A percentile compares a stretch with the other conserved stretches of the same genome.
phyloP scores from a whole-genome alignment of 2,329 filamentous ascomycete genomes.

The Claviceps arundinis region DNA sequence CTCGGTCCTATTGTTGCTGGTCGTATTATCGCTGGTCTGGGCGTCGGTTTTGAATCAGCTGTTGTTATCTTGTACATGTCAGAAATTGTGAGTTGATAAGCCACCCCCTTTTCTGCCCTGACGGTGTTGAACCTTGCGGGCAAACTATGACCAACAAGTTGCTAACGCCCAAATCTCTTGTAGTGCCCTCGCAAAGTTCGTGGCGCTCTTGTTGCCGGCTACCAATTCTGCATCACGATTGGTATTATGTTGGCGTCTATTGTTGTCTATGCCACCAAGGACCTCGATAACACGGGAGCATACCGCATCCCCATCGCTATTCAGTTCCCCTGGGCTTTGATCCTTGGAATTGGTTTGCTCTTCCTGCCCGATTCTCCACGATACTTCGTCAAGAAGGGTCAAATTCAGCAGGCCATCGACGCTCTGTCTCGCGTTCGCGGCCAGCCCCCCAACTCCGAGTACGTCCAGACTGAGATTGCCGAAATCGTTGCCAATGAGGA shows the following conservation, averaged over 20 bases:
- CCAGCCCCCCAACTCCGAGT: conserved; percentile 58
- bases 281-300: conserved; percentile 46
- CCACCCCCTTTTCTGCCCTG: no score
- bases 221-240: conserved; percentile 74
- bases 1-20: conserved; percentile 56
- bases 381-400: conserved; percentile 70
- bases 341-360: conserved; percentile 59
- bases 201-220: conserved; percentile 66
- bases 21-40: conserved; percentile 62
- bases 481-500: conserved; percentile 83
- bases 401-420: conserved; percentile 48
- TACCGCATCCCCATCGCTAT: conserved; percentile 74
- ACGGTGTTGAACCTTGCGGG: no score
- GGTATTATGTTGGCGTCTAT: conserved; percentile 63
- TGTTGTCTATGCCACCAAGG: conserved; percentile 58
- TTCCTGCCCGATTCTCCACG: conserved; percentile 76
- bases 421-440: conserved; percentile 58
- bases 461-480: conserved; percentile 69
- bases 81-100: conserved; percentile 44
- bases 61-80: conserved; percentile 82
- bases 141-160: background rate
- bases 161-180: background rate
- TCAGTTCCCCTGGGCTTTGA: conserved; percentile 69
- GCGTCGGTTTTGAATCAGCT: conserved; percentile 70
- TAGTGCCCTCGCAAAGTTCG: conserved; percentile 54